Base-by-base conservation (phyloP, 2,329 filamentous ascomycete species). In the Xylogone sp. region DNA sequence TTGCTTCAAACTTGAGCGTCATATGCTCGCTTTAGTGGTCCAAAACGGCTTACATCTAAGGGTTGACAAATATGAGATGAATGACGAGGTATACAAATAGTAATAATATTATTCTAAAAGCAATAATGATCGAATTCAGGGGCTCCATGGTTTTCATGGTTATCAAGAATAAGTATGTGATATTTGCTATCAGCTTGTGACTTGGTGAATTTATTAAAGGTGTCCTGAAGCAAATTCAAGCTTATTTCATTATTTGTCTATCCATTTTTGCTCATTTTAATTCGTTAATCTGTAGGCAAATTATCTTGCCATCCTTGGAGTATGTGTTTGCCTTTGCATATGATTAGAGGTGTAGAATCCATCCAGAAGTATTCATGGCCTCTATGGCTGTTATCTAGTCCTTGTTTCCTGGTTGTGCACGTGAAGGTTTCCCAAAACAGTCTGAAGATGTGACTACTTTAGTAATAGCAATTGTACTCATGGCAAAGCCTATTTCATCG, bases 61-160 rank as follows among this genome's bases (percentile, higher is more conserved):
- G 65, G 68, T 55, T 72, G 61, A 16, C 69, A 57, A 13, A 69
- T 53, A 56, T 71, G 59, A 42, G 64, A 71, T 24, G 58, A 66
- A 53, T 70, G 55, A 7, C 58, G 3, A 42, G 60, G 65, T 48
- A 70, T 67, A 49, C 56, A 71, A 49, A 70, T 53, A 27, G 59
- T 56, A 39, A 65, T 61, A 49, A 70, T 67, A 45, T 66, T 62
- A 48, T 67, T 55, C 19, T 65, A 43, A 34, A 55, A 54, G 55
- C 55, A 70, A 49, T 59, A 60, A 19, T 61, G 24, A n/a, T 67
- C 49, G 49, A 71, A 70, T 50, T 67, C 49, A 13, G 55, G 43
- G 2, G 56, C 64, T 42, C 63, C 19, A 56, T 71, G 58, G 52
- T 62, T 69, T n/a, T 56, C 48, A 59, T 71, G 54, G 45, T 65